These are phyloP conservation scores for Elsinoe ampelina DNA, from an alignment of 2,329 filamentous ascomycete species.

Conservation along the genomic window DNA sequence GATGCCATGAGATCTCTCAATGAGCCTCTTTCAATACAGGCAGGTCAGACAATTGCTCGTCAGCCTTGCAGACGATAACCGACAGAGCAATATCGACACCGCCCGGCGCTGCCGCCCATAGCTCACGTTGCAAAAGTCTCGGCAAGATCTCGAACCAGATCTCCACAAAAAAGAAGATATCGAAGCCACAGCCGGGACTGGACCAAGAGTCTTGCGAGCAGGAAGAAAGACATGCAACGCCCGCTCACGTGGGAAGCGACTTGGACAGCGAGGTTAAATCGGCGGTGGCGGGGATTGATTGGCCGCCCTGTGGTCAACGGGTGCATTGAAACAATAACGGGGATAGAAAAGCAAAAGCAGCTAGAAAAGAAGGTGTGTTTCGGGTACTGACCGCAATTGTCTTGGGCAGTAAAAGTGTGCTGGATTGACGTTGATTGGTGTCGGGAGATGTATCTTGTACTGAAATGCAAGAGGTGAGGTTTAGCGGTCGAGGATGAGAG, in stretches of 20 bases:
- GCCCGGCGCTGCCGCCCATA: background rate
- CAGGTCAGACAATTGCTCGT: background rate
- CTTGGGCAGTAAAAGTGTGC: background rate
- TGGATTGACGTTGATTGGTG: background rate
- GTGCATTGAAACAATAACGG: conserved; percentile 5
- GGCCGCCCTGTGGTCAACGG: conserved; percentile 3
- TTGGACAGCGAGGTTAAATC: background rate
- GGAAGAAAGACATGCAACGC: conserved; percentile 8
- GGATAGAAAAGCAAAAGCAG: background rate
- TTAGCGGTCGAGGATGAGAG: conserved; percentile 1
- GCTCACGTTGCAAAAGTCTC: background rate
- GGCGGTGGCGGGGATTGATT: background rate
- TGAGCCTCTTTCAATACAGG: background rate
- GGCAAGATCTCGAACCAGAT: conserved; percentile 6
- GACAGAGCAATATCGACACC: background rate
- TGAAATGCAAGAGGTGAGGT: background rate
- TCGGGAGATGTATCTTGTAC: background rate
- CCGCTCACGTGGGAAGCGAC: background rate
- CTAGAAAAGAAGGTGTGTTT: background rate
- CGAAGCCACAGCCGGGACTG: background rate
- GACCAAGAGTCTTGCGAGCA: background rate
- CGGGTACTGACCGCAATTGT: background rate
- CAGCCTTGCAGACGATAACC: background rate
- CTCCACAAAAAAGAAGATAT: background rate
- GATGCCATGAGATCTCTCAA: background rate